phyloP scores from a whole-genome alignment of 23 red algal species.

The Cyanidiococcus yangmingshanensis region DNA sequence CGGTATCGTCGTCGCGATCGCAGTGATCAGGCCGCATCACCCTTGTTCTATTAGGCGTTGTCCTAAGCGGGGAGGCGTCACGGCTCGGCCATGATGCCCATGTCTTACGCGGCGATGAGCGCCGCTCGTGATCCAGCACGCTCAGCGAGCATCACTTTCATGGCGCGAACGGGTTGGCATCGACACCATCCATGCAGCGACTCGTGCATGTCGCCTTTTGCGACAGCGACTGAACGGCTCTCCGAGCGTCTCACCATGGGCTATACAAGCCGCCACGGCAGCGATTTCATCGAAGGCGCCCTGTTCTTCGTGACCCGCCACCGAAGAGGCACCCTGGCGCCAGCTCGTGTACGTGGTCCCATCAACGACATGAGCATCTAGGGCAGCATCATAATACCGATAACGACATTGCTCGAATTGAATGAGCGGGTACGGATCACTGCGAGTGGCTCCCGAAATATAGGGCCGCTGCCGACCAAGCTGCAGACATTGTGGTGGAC shows the following conservation, averaged over 20 bases:
- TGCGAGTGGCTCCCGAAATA: background rate
- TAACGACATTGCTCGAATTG: background rate
- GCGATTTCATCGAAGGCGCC: background rate
- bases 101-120: no score
- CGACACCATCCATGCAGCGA: background rate
- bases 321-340: no score
- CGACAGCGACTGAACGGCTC: background rate
- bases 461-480: background rate
- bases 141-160: no score
- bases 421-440: background rate
- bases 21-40: no score
- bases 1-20: no score
- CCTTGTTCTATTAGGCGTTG: no score
- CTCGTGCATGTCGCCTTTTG: background rate
- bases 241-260: background rate
- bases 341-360: background rate
- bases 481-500: background rate
- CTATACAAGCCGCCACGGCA: background rate
- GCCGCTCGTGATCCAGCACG: no score
- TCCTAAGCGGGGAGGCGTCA: no score
- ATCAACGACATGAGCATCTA: background rate
- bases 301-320: background rate
- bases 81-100: no score
- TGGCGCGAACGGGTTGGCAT: no score
- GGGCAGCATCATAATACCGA: background rate